A percentile compares a stretch with the other conserved stretches of the same genome.
Conservation (phyloP, 495 filamentous ascomycete genomes). For the Filosporella fistucella region DNA sequence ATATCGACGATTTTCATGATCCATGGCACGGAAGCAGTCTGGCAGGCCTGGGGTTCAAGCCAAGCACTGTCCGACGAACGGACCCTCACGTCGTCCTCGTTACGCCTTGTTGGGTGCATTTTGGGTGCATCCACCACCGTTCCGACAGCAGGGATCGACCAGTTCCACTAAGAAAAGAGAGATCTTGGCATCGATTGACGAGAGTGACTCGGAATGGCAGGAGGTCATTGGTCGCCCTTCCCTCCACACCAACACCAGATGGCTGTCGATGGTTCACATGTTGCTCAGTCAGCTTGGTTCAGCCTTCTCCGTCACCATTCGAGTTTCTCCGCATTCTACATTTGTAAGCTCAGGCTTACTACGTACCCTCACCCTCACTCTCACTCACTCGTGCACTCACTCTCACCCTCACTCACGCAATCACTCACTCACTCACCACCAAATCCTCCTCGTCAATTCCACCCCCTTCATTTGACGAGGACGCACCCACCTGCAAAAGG, state of each 20-base stretch:
- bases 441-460: not conserved
- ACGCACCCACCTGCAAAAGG: no score
- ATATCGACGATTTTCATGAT: no score
- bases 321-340: not conserved
- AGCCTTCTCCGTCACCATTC: constrained; percentile 15
- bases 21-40: no score
- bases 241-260: no score
- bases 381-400: not conserved
- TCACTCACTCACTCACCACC: not conserved
- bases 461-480: not conserved
- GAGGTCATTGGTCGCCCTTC: constrained; percentile 5
- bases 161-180: no score
- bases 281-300: constrained; percentile 6
- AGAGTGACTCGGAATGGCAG: not conserved
- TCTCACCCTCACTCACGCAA: not conserved
- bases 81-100: not conserved
- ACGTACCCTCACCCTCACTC: not conserved
- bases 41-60: no score
- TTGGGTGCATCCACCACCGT: no score
- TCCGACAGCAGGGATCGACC: not conserved
- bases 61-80: no score
- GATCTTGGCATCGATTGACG: no score
- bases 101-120: not conserved
- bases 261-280: no score
- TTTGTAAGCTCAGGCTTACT: not conserved